Conservation (phyloP, 192 early-diverging fungal genomes). For the Linderina pennispora region DNA sequence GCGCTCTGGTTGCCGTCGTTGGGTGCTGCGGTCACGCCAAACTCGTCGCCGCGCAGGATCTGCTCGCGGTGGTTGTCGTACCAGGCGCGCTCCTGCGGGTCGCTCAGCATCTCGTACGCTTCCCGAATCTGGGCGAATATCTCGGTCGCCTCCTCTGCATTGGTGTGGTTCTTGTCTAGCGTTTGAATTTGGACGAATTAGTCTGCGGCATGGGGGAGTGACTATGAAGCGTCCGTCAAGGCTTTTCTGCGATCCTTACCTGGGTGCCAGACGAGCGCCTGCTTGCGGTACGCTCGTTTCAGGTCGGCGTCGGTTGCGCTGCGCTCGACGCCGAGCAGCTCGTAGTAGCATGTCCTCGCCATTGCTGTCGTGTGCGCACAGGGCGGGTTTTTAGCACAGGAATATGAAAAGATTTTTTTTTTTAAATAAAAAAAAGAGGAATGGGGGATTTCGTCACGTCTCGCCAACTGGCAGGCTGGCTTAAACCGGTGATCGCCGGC, state of each 20-base stretch:
- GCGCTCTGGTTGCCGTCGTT: constrained; percentile 37
- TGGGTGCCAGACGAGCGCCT: constrained; percentile 76
- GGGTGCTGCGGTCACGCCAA: constrained; percentile 12
- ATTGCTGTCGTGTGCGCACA: constrained; percentile 14
- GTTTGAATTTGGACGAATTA: too few relatives aligned
- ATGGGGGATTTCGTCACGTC: too few relatives aligned
- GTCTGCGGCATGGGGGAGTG: too few relatives aligned
- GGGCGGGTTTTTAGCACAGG: too few relatives aligned
- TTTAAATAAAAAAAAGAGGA: too few relatives aligned
- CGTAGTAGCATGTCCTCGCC: constrained; percentile 83
- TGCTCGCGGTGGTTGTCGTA: constrained; percentile 90
- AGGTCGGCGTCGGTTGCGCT: constrained; percentile 68
- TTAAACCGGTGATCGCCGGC: too few relatives aligned
- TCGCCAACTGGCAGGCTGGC: too few relatives aligned
- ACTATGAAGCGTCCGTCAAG: too few relatives aligned
- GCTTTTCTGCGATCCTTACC: too few relatives aligned
- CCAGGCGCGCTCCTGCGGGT: constrained; percentile 94
- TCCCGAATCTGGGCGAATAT: constrained; percentile 85
- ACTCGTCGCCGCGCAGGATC: constrained; percentile 76
- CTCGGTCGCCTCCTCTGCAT: constrained; percentile 78
- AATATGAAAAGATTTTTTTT: too few relatives aligned
- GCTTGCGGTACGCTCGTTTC: constrained; percentile 80
- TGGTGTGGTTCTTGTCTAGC: constrained; percentile 86
- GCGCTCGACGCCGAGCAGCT: constrained; percentile 74
- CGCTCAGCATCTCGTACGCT: constrained; percentile 90